These are phyloP conservation scores for Sonneratia alba DNA, from an alignment of 345 rosid genomes.

Conservation along the genomic window DNA sequence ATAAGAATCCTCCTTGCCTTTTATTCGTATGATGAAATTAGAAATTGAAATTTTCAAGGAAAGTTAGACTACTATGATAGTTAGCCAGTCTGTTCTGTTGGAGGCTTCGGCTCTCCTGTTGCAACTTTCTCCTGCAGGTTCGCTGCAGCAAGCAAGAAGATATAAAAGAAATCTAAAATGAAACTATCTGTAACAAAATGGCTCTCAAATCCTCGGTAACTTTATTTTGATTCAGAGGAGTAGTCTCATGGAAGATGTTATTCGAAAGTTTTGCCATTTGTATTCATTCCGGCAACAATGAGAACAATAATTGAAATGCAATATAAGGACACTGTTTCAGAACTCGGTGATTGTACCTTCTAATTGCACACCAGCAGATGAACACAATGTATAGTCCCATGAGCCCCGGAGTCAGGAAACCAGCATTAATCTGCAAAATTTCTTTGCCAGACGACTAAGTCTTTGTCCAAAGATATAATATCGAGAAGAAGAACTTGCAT, in stretches of 20 bases:
- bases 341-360: conserved; percentile 40
- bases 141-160: conserved; percentile 38
- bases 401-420: conserved; percentile 81
- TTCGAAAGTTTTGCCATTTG: too few relatives aligned
- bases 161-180: neutral
- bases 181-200: neutral
- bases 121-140: conserved; percentile 86
- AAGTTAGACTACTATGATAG: conserved; percentile 57
- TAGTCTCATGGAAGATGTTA: too few relatives aligned
- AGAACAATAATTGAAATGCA: too few relatives aligned
- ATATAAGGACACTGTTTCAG: neutral
- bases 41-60: neutral
- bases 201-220: too few relatives aligned
- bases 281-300: too few relatives aligned
- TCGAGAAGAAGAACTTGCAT: neutral
- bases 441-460: neutral
- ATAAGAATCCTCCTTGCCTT: neutral
- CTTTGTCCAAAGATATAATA: neutral
- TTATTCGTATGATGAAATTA: neutral
- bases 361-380: conserved; percentile 93
- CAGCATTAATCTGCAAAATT: conserved; percentile 53
- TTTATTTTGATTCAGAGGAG: too few relatives aligned
- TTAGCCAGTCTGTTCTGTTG: conserved; percentile 82
- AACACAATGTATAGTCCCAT: conserved; percentile 93
- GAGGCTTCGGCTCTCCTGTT: conserved; percentile 80